A percentile compares a stretch with the other conserved stretches of the same genome.
Evolutionary conservation across 2,329 filamentous ascomycete species (phyloP).

Genomic region (Phyllosticta capitalensis): DNA sequence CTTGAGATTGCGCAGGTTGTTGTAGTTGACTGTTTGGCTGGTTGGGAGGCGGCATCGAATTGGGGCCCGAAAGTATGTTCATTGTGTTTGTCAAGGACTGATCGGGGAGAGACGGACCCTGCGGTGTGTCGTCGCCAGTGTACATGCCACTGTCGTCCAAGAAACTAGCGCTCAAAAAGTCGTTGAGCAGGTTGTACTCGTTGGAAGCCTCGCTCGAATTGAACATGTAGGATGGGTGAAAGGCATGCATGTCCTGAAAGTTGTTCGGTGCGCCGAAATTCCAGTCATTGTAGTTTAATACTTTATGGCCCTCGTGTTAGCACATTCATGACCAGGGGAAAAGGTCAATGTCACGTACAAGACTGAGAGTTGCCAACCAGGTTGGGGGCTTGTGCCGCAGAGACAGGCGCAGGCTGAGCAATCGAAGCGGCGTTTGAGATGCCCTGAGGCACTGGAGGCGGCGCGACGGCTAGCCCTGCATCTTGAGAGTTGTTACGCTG

Average conservation of each 20-base stretch:
- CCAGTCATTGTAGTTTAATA: conserved; percentile 78
- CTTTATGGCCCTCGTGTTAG: conserved; percentile 36
- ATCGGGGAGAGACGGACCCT: conserved; percentile 49
- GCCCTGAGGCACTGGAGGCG: conserved; percentile 25
- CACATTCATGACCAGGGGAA: conserved; percentile 16
- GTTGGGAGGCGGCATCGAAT: conserved; percentile 24
- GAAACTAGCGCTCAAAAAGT: conserved; percentile 87
- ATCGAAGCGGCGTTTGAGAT: conserved; percentile 47
- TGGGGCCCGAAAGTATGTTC: conserved; percentile 27
- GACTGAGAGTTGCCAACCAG: conserved; percentile 58
- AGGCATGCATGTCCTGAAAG: conserved; percentile 89
- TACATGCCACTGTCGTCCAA: conserved; percentile 56
- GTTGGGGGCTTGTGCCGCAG: conserved; percentile 55
- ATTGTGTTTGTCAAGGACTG: conserved; percentile 42
- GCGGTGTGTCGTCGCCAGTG: conserved; percentile 27
- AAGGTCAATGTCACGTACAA: conserved; percentile 50
- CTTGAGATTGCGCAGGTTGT: conserved; percentile 34
- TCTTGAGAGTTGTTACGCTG: conserved; percentile 24
- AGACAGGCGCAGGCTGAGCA: conserved; percentile 61
- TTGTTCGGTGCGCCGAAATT: conserved; percentile 62
- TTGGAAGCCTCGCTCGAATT: conserved; percentile 87
- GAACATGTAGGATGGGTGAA: conserved; percentile 93
- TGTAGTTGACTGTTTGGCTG: conserved; percentile 38
- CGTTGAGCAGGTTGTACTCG: conserved; percentile 93
- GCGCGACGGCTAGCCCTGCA: conserved; percentile 29